Base-by-base conservation (phyloP, 164 flowering plant genomes). In the Dillenia suffruticosa region DNA sequence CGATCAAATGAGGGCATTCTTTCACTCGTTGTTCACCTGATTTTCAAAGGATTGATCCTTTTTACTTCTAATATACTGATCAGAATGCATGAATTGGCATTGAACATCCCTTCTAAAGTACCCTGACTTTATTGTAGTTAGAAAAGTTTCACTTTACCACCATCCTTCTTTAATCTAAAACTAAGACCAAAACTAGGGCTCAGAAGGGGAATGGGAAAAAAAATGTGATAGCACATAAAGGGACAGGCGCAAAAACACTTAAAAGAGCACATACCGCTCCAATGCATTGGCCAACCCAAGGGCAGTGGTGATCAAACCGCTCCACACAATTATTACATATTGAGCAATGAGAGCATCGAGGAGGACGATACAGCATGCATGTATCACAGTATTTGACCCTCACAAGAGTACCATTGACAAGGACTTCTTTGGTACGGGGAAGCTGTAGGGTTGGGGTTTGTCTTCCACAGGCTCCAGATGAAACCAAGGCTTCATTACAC, bases 281-380 rank as follows among this genome's bases (percentile, higher is more conserved):
- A 63, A 79, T 73, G 67, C 82, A 79, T 59, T 79, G 82, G 17
- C 82, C 80, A 8, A 79, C 76, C 80, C 79, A 76, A 32, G 82
- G 82, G 54, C 82, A 79, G 45, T 79, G 82, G 26, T 79, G 82
- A 62, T 79, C 82, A 58, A 79, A 79, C 44, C 73, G 52, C 70
- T 77, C 74, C 63, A 72, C 78, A 57, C 81, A 77, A 40, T 77
- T 77, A 51, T 74, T 61, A 57, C 74, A 70, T 51, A 63, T 60
- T 0, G 76, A 68, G 54, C 76, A 76, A 59, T 71, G 82, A 53
- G 82, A 77, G 58, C 73, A 68, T 16, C 80, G 77, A 12, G 77
- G 80, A 46, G 82, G 82, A n/a, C 82, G 74, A 54, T 68, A 79
- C 0, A 79, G 49, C 80, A 76, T 70, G 63, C 82, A 79, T 9